Evolutionary conservation across 2,329 filamentous ascomycete species (phyloP), one percentile per base, ranked within the genome.

Genomic region (Claviceps africana): DNA sequence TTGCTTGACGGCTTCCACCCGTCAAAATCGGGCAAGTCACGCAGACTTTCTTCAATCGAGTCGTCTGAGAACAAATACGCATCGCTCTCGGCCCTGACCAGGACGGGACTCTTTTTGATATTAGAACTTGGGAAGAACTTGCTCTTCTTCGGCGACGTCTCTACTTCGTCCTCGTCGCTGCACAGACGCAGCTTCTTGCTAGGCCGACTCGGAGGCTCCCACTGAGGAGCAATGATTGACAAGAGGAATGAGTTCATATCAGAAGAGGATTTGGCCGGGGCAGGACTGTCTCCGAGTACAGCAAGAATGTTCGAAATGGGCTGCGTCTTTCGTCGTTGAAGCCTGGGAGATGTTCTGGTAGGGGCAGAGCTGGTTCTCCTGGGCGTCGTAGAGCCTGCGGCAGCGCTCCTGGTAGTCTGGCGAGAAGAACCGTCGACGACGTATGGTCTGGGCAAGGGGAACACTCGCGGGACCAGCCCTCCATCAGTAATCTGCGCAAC

Each of bases 381-480:
- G 6, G 55, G 48, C 30, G 48, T 30, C 33, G 51, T 4, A 19
- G 40, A 55, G 21, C 28, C 30, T 21, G 57, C 33, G 21, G 54
- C 54, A n/a, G 54, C 53, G 28, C 17, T 8, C 22, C 35, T 19
- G 19, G 53, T 50, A 43, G 55, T 60, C 44, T 51, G 64, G 52
- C 55, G 49, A 31, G 62, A 57, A 4, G 33, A 37, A 37, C 17
- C 6, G 13, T 65, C 67, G 3, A 75, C 70, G 25, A 81, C 57
- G 56, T 82, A 82, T 1, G 78, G 78, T 42, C 78, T 68, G 0
- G 78, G 78, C 8, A 82, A 66, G 2, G 78, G 78, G 54, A 79
- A 81, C 0, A 82, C 76, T 1, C 78, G 72, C 2, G 78, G 75
- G 5, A 72, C 72, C 35, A 73, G 61, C 3, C 72, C 76, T 52